Percentiles rank a stretch among this genome's conserved stretches.
Evolutionary conservation across 2,329 filamentous ascomycete genomes (phyloP).

Genomic region (Orbilia quercus): DNA sequence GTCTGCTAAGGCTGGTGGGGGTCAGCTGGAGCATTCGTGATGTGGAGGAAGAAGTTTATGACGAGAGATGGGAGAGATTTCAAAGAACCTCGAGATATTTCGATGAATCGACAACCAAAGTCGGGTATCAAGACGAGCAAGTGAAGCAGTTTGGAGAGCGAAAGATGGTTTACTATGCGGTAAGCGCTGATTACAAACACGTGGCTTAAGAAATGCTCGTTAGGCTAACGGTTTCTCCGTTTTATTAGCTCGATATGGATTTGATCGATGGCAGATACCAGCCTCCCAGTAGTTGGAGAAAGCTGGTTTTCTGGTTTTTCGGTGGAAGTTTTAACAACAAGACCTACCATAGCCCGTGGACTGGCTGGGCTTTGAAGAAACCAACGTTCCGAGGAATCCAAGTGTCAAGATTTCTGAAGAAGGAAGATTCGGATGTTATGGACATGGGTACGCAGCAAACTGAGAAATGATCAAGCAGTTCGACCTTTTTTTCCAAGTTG

Average conservation of each 20-base stretch:
- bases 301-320: slow-evolving; percentile 48
- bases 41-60: slow-evolving; percentile 27
- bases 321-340: slow-evolving; percentile 48
- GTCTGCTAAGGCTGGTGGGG: slow-evolving; percentile 31
- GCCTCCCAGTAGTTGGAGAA: slow-evolving; percentile 26
- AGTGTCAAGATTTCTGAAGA: slow-evolving; percentile 1
- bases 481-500: background rate
- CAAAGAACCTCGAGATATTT: slow-evolving; percentile 38
- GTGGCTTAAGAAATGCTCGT: slow-evolving; percentile 14
- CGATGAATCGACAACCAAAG: slow-evolving; percentile 27
- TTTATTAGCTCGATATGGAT: slow-evolving; percentile 33
- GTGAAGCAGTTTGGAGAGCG: slow-evolving; percentile 40
- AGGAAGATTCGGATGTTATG: background rate
- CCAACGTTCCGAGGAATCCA: slow-evolving; percentile 18
- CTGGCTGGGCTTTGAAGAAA: slow-evolving; percentile 33
- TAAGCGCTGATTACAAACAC: slow-evolving; percentile 15
- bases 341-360: slow-evolving; percentile 38
- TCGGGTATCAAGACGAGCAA: slow-evolving; percentile 45
- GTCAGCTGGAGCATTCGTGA: slow-evolving; percentile 44
- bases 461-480: background rate
- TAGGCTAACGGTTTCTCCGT: slow-evolving; percentile 22
- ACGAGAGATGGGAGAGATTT: slow-evolving; percentile 46
- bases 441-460: background rate
- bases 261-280: slow-evolving; percentile 29
- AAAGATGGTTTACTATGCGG: slow-evolving; percentile 50